Percentiles rank a stretch among this genome's conserved stretches.
phyloP scores from a whole-genome alignment of 352 stramenopile genomes.

The Phytopythium cucurbitacearum region DNA sequence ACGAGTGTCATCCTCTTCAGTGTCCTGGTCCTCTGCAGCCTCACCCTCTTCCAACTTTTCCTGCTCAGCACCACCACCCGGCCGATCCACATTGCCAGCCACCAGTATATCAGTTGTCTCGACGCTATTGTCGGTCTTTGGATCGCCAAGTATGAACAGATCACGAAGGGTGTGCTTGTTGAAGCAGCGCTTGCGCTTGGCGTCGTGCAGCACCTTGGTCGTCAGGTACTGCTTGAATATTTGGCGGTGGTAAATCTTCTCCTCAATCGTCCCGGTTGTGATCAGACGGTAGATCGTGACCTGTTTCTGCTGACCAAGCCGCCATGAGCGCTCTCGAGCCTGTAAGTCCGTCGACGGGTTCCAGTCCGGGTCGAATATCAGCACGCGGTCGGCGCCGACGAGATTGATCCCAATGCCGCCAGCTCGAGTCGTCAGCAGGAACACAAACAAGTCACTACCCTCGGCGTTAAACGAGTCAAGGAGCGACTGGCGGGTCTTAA shows the following conservation, averaged over 20 bases:
- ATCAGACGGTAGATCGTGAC: constrained; percentile 93
- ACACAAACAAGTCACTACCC: constrained; percentile 73
- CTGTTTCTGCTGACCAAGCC: constrained; percentile 87
- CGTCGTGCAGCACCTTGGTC: constrained; percentile 95
- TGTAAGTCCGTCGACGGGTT: constrained; percentile 97
- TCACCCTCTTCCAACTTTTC: constrained; percentile 27
- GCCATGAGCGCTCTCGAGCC: constrained; percentile 96
- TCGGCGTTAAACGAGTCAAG: constrained; percentile 96
- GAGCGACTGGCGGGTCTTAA: constrained; percentile 90
- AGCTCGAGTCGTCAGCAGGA: constrained; percentile 83
- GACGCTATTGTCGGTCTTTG: constrained; percentile 58
- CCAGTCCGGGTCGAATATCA: constrained; percentile 99
- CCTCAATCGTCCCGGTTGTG: constrained; percentile 97
- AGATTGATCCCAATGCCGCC: constrained; percentile 97
- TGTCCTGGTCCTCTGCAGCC: constrained; percentile 6
- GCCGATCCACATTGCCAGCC: constrained; percentile 77
- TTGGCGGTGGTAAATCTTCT: constrained; percentile 99
- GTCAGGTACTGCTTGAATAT: constrained; percentile 99
- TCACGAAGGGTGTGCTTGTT: constrained; percentile 95
- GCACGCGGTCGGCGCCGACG: constrained; percentile 93
- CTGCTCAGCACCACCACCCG: constrained; percentile 12
- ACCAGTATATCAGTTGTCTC: constrained; percentile 93
- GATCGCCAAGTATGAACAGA: constrained; percentile 90
- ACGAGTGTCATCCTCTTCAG: not conserved
- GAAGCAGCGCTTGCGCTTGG: constrained; percentile 96